Percentiles rank a stretch among this genome's conserved stretches.
These are phyloP conservation scores for Pseudogymnoascus sp. DNA, from an alignment of 2,329 filamentous ascomycete genomes.

Conservation along the genomic window DNA sequence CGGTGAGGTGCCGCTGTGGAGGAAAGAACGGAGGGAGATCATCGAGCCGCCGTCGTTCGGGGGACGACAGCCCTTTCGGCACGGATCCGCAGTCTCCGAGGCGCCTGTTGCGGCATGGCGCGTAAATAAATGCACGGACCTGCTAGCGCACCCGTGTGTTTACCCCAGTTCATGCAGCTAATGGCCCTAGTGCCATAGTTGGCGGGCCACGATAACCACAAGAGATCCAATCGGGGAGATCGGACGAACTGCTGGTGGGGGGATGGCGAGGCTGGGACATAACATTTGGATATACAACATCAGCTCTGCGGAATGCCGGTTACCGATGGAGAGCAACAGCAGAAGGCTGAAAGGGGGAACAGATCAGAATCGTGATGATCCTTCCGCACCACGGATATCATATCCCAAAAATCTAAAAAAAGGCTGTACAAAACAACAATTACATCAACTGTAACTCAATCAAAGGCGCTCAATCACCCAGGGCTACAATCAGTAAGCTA, in stretches of 20 bases:
- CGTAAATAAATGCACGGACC: not conserved
- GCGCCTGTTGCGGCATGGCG: constrained; percentile 7
- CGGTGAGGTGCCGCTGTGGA: not conserved
- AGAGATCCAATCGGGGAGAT: not conserved
- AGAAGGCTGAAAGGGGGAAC: not conserved
- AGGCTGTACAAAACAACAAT: no score
- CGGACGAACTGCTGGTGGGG: not conserved
- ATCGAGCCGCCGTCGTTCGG: not conserved
- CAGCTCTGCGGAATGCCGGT: constrained; percentile 1
- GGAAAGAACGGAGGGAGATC: constrained; percentile 4
- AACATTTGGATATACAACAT: not conserved
- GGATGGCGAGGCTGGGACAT: not conserved
- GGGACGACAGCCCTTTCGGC: not conserved
- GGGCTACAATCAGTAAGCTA: no score
- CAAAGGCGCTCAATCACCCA: no score
- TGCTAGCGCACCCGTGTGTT: not conserved
- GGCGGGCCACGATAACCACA: not conserved
- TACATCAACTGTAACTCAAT: no score
- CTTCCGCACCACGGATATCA: not conserved
- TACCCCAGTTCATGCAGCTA: not conserved
- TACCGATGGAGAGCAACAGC: not conserved
- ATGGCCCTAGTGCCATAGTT: not conserved
- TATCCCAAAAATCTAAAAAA: no score
- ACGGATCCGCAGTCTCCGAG: constrained; percentile 7
- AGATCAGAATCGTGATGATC: not conserved